A percentile compares a stretch with the other conserved stretches of the same genome.
Evolutionary conservation across 1,284 basidiomycete species (phyloP).

Genomic region (Irpex lacteus): DNA sequence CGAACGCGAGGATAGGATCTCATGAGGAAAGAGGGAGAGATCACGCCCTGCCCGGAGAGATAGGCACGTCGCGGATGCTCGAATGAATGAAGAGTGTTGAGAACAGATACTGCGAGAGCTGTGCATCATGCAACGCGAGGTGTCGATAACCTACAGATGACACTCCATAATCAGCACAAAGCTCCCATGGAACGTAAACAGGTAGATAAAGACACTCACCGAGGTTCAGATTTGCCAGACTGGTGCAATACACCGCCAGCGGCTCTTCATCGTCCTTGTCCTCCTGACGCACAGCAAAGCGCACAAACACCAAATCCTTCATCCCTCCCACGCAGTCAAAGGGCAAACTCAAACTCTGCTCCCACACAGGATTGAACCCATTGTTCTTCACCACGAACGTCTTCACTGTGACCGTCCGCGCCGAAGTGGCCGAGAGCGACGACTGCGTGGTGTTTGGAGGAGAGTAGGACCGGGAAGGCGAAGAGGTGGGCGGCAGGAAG

Average conservation of each 20-base stretch:
- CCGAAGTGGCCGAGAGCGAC: slow-evolving; percentile 34
- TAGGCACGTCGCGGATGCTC: slow-evolving; percentile 38
- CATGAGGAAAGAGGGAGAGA: neutral
- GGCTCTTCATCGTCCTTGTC: slow-evolving; percentile 61
- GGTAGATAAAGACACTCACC: slow-evolving; percentile 46
- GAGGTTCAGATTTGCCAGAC: slow-evolving; percentile 62
- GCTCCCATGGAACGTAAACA: neutral
- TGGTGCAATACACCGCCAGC: slow-evolving; percentile 70
- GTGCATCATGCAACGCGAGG: slow-evolving; percentile 79
- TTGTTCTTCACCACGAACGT: slow-evolving; percentile 76
- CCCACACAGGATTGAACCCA: slow-evolving; percentile 89
- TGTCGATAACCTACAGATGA: slow-evolving; percentile 73
- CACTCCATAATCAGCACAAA: slow-evolving; percentile 1
- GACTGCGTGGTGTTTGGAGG: slow-evolving; percentile 17
- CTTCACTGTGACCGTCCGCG: slow-evolving; percentile 47
- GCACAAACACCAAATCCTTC: slow-evolving; percentile 80
- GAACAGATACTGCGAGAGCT: slow-evolving; percentile 83
- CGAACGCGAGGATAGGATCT: neutral
- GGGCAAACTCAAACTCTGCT: slow-evolving; percentile 66
- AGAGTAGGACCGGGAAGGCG: slow-evolving; percentile 20
- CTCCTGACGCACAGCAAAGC: slow-evolving; percentile 72
- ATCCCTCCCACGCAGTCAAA: slow-evolving; percentile 77
- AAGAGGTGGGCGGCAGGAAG: slow-evolving; percentile 22
- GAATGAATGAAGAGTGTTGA: slow-evolving; percentile 82
- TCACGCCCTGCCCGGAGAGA: neutral